phyloP scores from a whole-genome alignment of 2,329 filamentous ascomycete species.

The Fusarium denticulatum region DNA sequence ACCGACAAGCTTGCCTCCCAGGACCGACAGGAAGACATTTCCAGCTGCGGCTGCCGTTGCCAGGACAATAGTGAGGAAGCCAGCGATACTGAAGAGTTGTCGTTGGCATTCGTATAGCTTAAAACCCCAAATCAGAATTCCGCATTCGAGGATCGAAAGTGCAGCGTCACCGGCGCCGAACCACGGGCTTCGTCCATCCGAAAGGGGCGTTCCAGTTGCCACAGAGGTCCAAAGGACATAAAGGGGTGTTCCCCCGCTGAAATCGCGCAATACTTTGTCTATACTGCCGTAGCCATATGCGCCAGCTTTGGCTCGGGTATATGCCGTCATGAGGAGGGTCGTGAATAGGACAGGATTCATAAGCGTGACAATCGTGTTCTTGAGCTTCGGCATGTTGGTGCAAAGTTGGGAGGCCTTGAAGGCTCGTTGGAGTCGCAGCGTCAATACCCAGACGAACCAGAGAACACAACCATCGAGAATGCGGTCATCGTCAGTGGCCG shows the following conservation, averaged over 20 bases:
- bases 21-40: constrained; percentile 56
- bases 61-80: constrained; percentile 52
- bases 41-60: constrained; percentile 50
- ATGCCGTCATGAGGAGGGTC: constrained; percentile 56
- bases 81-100: constrained; percentile 57
- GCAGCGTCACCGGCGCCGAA: constrained; percentile 61
- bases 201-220: constrained; percentile 9
- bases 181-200: constrained; percentile 38
- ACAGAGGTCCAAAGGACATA: constrained; percentile 49
- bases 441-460: constrained; percentile 60
- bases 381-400: constrained; percentile 22
- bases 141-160: constrained; percentile 59
- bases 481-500: constrained; percentile 46
- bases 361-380: constrained; percentile 50
- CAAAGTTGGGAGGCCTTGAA: constrained; percentile 44
- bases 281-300: constrained; percentile 45
- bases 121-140: constrained; percentile 63
- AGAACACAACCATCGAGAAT: constrained; percentile 59
- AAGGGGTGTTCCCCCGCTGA: constrained; percentile 50
- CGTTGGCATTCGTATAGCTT: constrained; percentile 62
- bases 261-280: constrained; percentile 40
- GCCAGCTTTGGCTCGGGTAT: constrained; percentile 53
- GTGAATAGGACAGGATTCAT: constrained; percentile 61
- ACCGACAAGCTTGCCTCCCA: constrained; percentile 49
- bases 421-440: constrained; percentile 50